Evolutionary conservation across 2,329 filamentous ascomycete genomes (phyloP).

Genomic region (Rhexocercosporidium sp.): DNA sequence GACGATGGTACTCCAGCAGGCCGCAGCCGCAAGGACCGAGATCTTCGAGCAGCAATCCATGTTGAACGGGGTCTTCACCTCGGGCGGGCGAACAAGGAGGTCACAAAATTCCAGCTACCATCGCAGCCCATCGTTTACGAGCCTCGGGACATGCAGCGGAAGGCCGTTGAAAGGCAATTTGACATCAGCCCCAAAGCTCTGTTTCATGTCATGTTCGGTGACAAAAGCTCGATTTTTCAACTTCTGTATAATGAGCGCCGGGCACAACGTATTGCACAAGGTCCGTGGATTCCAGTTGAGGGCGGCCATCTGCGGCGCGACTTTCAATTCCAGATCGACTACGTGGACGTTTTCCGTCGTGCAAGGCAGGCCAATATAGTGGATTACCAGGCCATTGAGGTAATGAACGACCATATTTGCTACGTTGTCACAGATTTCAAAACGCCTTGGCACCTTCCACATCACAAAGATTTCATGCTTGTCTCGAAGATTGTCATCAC

Average conservation of each 20-base stretch:
- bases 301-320: conserved; percentile 75
- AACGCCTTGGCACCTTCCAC: conserved; percentile 75
- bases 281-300: conserved; percentile 79
- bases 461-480: conserved; percentile 77
- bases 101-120: conserved; percentile 78
- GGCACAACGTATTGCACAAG: conserved; percentile 81
- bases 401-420: conserved; percentile 75
- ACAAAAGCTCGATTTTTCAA: conserved; percentile 94
- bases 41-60: conserved; percentile 62
- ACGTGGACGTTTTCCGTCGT: conserved; percentile 67
- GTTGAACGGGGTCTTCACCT: conserved; percentile 66
- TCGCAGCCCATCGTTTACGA: conserved; percentile 81
- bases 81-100: conserved; percentile 40
- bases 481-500: conserved; percentile 94
- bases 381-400: conserved; percentile 87
- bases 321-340: conserved; percentile 79
- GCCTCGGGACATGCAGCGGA: conserved; percentile 78
- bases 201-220: conserved; percentile 95
- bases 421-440: conserved; percentile 68
- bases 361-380: conserved; percentile 66
- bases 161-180: conserved; percentile 80
- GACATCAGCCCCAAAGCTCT: conserved; percentile 92
- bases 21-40: conserved; percentile 49
- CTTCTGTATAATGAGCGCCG: conserved; percentile 84
- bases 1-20: conserved; percentile 59